Conservation (phyloP, 2,329 filamentous ascomycete species). For the Cladophialophora bantiana region DNA sequence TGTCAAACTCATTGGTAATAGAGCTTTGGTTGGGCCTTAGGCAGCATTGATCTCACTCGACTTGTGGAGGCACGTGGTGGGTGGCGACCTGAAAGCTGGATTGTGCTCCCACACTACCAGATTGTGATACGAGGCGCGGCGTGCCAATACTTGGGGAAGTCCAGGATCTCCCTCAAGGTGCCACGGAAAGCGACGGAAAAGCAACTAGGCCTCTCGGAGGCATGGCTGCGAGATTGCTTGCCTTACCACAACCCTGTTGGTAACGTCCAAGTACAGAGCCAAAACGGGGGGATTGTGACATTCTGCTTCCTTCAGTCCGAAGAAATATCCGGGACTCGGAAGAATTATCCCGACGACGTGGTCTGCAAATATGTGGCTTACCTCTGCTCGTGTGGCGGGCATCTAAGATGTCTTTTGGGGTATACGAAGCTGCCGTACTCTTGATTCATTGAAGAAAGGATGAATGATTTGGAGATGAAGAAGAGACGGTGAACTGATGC, state of each 20-base stretch:
- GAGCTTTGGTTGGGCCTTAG: not conserved
- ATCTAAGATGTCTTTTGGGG: not conserved
- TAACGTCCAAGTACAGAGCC: not conserved
- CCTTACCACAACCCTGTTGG: not conserved
- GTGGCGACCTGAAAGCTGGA: not conserved
- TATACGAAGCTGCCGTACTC: not conserved
- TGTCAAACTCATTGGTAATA: conserved; percentile 7
- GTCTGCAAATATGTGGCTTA: not conserved
- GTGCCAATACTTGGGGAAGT: not conserved
- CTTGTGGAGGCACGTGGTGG: not conserved
- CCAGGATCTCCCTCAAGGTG: not conserved
- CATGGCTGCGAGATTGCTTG: not conserved
- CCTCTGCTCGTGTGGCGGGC: not conserved
- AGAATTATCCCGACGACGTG: not conserved
- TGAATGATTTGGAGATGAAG: not conserved
- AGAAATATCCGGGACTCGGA: not conserved
- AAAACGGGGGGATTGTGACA: conserved; percentile 2
- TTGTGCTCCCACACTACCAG: conserved; percentile 4
- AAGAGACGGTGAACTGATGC: not conserved
- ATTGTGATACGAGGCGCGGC: conserved; percentile 2
- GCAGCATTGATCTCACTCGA: conserved; percentile 7
- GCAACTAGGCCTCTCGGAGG: not conserved
- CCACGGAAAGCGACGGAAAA: conserved; percentile 10
- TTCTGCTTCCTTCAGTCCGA: conserved; percentile 18
- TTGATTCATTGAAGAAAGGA: not conserved